phyloP scores from a whole-genome alignment of 148 eudicot genomes.

The Selenicereus undatus region DNA sequence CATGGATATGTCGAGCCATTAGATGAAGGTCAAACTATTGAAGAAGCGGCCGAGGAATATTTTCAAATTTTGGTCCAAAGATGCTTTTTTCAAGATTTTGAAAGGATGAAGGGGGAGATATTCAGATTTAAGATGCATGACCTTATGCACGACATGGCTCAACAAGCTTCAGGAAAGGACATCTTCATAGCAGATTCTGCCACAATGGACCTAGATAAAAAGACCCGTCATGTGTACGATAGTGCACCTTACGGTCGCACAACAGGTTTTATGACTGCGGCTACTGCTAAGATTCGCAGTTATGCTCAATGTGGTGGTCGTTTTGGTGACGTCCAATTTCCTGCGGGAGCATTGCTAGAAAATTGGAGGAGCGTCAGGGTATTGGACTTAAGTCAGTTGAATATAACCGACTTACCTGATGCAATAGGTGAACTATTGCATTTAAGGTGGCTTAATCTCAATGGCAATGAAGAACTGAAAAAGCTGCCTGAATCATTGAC shows the following conservation, averaged over 20 bases:
- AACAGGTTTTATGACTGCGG: background rate
- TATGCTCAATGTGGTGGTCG: background rate
- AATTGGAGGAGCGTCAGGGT: constrained; percentile 6
- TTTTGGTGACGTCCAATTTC: background rate
- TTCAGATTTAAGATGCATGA: constrained; percentile 18
- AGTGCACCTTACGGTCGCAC: background rate
- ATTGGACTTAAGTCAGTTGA: background rate
- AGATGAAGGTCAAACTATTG: constrained; percentile 15
- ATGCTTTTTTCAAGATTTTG: constrained; percentile 26
- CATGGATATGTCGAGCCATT: background rate
- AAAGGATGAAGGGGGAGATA: background rate
- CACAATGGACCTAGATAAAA: background rate
- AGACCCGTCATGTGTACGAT: background rate
- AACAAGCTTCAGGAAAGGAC: constrained; percentile 7
- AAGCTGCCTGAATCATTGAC: constrained; percentile 14
- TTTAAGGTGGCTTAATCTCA: constrained; percentile 21
- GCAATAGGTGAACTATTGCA: constrained; percentile 17
- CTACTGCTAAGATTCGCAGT: background rate
- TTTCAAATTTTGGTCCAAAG: constrained; percentile 20
- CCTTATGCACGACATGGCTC: constrained; percentile 20
- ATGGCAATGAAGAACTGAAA: background rate
- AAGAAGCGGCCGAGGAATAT: constrained; percentile 15
- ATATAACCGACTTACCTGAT: background rate
- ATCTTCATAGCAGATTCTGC: background rate
- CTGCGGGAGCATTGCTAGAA: background rate